Evolutionary conservation across 2,329 filamentous ascomycete species (phyloP).

Genomic region (Phialophora chinensis): DNA sequence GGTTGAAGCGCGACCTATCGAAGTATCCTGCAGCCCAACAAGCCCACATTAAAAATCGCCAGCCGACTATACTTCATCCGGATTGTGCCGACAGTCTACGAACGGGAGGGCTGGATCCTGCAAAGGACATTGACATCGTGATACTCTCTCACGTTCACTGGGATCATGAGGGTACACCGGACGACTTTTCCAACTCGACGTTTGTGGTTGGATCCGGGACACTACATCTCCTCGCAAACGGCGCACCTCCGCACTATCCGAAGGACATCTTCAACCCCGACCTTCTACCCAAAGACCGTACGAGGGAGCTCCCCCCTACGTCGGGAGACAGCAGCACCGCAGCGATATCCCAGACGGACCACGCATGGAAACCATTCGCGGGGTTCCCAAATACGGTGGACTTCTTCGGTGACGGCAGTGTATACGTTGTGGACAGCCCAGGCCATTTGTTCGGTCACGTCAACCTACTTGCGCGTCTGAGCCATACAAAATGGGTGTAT

Average conservation of each 20-base stretch:
- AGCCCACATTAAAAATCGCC: slow-evolving; percentile 41
- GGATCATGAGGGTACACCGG: slow-evolving; percentile 55
- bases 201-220: slow-evolving; percentile 61
- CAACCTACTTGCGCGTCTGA: slow-evolving; percentile 42
- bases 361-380: slow-evolving; percentile 52
- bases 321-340: slow-evolving; percentile 34
- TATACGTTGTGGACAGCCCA: slow-evolving; percentile 43
- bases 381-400: slow-evolving; percentile 53
- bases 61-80: slow-evolving; percentile 40
- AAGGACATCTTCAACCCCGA: slow-evolving; percentile 42
- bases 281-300: slow-evolving; percentile 43
- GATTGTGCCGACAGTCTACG: slow-evolving; percentile 44
- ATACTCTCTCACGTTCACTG: slow-evolving; percentile 49
- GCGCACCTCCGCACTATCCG: slow-evolving; percentile 32
- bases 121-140: slow-evolving; percentile 49
- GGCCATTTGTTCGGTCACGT: slow-evolving; percentile 45
- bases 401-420: slow-evolving; percentile 51
- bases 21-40: slow-evolving; percentile 54
- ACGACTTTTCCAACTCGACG: slow-evolving; percentile 55
- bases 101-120: slow-evolving; percentile 45
- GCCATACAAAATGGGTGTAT: slow-evolving; percentile 43
- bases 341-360: slow-evolving; percentile 36
- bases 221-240: slow-evolving; percentile 50
- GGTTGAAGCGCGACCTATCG: slow-evolving; percentile 54
- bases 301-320: slow-evolving; percentile 50